Evolutionary conservation across 768 basidiomycete species (phyloP), one percentile per base, ranked within the genome.

Genomic region (Fomitopsis serialis): DNA sequence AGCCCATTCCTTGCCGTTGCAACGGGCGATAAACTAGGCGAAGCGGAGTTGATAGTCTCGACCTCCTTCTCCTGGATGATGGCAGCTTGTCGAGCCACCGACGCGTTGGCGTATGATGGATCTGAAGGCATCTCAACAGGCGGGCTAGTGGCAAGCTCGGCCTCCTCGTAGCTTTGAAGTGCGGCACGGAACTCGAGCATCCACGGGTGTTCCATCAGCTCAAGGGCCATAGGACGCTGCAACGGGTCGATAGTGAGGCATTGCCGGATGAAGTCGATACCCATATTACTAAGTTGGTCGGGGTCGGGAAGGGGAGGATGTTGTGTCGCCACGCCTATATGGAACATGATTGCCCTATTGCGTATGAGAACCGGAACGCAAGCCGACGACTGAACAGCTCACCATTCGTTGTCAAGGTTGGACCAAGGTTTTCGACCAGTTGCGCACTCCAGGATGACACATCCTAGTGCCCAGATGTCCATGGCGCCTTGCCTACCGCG

Each of bases 391-490:
- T 37, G 36, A 11, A 8, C 37, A 15, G 57, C 81, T 57, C 58
- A 94, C 97, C 97, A 99, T 80, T 99, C 97, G 61, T 99, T 99
- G 67, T 99, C 97, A 40, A 96, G 84, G 66, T 96, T 95, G 63
- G 90, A 95, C 97, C 97, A 99, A 0, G 97, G 97, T 64, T 98
- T 96, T 66, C 88, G 85, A 0, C 97, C 97, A 0, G 97, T 99
- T 6, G 92, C 91, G 64, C 90, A 93, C 67, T 99, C 95, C 27
- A 98, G 80, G 13, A 98, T 85, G n/a, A 98, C 93, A 65, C 97
- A 98, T 17, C 97, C 97, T 53, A 98, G 71, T 22, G 93, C 92
- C 97, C 97, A 99, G 42, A 99, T 86, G 67, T 99, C 97, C 90
- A 97, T 97, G 11, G 96, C 92, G 17, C 97, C 97, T 58, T 91